Evolutionary conservation across 805 yeast species (phyloP).

Genomic region (Yarrowia sp.): DNA sequence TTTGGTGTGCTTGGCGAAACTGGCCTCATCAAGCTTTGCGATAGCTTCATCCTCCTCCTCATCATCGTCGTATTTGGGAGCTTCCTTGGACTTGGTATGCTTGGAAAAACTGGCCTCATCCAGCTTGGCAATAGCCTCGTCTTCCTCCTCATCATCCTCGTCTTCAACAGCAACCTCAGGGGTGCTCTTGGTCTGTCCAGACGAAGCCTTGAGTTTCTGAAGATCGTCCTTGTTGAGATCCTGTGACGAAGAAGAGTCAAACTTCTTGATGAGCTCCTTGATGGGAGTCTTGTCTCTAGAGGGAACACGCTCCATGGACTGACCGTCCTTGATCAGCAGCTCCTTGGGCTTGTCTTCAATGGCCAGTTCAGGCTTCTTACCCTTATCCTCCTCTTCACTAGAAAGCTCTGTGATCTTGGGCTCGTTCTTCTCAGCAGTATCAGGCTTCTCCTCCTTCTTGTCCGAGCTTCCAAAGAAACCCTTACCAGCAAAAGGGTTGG

Average conservation of each 20-base stretch:
- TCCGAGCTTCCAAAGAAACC: not conserved
- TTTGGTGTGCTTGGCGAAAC: not conserved
- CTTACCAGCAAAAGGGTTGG: conserved; percentile 16
- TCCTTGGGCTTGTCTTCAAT: conserved; percentile 7
- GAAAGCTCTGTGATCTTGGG: not conserved
- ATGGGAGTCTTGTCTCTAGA: not conserved
- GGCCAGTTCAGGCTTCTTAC: not conserved
- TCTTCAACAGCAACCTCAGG: conserved; percentile 16
- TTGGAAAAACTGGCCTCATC: not conserved
- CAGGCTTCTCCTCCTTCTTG: not conserved
- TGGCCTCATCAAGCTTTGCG: not conserved
- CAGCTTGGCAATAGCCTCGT: conserved; percentile 23
- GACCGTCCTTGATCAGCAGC: conserved; percentile 2
- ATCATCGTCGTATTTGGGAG: not conserved
- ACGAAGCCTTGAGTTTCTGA: conserved; percentile 19
- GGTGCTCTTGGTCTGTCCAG: not conserved
- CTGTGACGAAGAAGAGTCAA: conserved; percentile 15
- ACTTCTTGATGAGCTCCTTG: conserved; percentile 24
- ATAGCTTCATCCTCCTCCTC: not conserved
- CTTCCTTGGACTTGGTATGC: not conserved
- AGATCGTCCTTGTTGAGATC: conserved; percentile 9
- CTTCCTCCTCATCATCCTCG: conserved; percentile 27
- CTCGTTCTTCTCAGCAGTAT: not conserved
- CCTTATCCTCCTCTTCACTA: not conserved
- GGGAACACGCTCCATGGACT: conserved; percentile 6